phyloP scores from a whole-genome alignment of 192 early-diverging fungal species.

The Coemansia sp. region DNA sequence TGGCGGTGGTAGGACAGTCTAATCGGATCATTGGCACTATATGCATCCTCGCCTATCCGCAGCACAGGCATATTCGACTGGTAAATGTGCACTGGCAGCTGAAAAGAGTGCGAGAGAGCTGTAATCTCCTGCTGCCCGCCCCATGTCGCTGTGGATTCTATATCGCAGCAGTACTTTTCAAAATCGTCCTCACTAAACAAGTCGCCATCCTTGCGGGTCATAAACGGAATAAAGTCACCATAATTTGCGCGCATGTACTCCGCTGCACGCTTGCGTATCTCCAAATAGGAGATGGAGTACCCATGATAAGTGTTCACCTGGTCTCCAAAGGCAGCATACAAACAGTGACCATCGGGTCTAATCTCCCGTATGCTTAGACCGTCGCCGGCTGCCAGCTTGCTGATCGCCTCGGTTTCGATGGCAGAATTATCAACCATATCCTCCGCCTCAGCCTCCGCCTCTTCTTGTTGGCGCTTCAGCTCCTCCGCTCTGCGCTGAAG shows the following conservation, averaged over 20 bases:
- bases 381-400: conserved; percentile 57
- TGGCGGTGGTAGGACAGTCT: conserved; percentile 86
- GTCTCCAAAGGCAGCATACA: conserved; percentile 88
- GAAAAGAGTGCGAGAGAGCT: conserved; percentile 71
- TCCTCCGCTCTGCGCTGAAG: conserved; percentile 71
- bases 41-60: conserved; percentile 76
- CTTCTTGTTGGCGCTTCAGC: conserved; percentile 65
- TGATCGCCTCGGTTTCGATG: conserved; percentile 70
- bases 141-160: conserved; percentile 85
- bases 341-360: conserved; percentile 87
- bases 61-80: conserved; percentile 79
- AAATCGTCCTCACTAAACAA: conserved; percentile 69
- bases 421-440: conserved; percentile 71
- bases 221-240: conserved; percentile 91
- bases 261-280: conserved; percentile 73
- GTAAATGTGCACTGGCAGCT: conserved; percentile 80
- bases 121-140: conserved; percentile 91
- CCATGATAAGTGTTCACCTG: conserved; percentile 65
- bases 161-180: conserved; percentile 69
- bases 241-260: conserved; percentile 73
- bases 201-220: conserved; percentile 77
- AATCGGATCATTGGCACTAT: conserved; percentile 58
- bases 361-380: conserved; percentile 70
- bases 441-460: conserved; percentile 76
- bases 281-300: conserved; percentile 55